phyloP scores from a whole-genome alignment of 2,329 filamentous ascomycete species.

The Trichoderma lentiforme region DNA sequence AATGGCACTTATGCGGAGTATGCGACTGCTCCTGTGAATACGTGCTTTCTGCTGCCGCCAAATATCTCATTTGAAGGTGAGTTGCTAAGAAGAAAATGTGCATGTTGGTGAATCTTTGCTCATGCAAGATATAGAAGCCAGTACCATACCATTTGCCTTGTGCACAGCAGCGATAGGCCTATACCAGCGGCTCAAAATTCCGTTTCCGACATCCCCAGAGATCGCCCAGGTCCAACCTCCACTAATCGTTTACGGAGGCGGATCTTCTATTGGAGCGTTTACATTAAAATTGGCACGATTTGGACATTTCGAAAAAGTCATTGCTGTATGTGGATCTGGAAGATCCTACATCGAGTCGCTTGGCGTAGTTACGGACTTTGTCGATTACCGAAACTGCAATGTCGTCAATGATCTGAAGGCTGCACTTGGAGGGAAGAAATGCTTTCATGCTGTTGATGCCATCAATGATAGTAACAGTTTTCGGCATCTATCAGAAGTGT shows the following conservation, averaged over 20 bases:
- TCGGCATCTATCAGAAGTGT: neutral
- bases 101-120: neutral
- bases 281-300: neutral
- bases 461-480: neutral
- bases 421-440: neutral
- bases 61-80: neutral
- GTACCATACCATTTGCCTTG: neutral
- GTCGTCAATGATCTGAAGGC: neutral
- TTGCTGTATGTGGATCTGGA: neutral
- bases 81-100: neutral
- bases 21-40: neutral
- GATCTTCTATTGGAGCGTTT: neutral
- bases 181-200: neutral
- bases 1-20: neutral
- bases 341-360: neutral
- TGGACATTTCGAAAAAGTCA: neutral
- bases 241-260: neutral
- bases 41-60: neutral
- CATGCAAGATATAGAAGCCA: neutral
- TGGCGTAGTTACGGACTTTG: neutral
- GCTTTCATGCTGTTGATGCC: neutral
- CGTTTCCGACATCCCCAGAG: neutral
- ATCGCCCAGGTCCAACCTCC: neutral
- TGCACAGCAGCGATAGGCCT: neutral
- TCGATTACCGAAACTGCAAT: neutral